Conservation (phyloP, 2,329 filamentous ascomycete genomes). For the Penicillium italicum region DNA sequence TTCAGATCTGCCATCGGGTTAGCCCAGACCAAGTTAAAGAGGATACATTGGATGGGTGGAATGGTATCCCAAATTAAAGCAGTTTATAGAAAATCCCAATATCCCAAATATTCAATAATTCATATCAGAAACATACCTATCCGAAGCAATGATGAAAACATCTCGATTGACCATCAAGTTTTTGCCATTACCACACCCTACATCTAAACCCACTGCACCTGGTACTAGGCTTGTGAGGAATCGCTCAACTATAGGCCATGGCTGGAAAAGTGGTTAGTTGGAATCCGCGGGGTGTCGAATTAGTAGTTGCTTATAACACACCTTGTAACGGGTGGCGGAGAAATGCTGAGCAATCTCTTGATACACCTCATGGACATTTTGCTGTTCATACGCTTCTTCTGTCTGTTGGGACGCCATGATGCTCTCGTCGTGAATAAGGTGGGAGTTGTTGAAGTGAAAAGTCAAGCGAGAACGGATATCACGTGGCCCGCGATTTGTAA, state of each 20-base stretch:
- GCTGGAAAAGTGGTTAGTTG: conserved; percentile 45
- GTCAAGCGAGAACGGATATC: conserved; percentile 14
- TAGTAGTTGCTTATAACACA: conserved; percentile 31
- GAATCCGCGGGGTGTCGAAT: not conserved
- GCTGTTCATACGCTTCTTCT: conserved; percentile 63
- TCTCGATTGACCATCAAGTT: conserved; percentile 76
- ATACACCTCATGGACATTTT: conserved; percentile 90
- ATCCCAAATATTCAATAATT: conserved; percentile 2
- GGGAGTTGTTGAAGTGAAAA: not conserved
- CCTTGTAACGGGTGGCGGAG: conserved; percentile 59
- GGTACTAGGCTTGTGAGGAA: conserved; percentile 66
- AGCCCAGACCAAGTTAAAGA: conserved; percentile 4
- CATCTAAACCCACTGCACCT: conserved; percentile 79
- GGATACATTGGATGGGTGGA: conserved; percentile 12
- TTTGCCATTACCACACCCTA: conserved; percentile 97
- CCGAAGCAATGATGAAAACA: conserved; percentile 78
- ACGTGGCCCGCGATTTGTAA: conserved; percentile 12
- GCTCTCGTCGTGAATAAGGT: conserved; percentile 1
- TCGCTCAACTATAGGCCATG: conserved; percentile 84
- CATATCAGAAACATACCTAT: conserved; percentile 59
- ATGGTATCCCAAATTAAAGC: conserved; percentile 28
- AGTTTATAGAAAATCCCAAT: conserved; percentile 26
- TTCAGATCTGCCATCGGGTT: conserved; percentile 47
- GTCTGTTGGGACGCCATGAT: conserved; percentile 13
- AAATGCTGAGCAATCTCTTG: conserved; percentile 53